Conservation (phyloP, 257 asterid species). For the Nicotiana noctiflora region DNA sequence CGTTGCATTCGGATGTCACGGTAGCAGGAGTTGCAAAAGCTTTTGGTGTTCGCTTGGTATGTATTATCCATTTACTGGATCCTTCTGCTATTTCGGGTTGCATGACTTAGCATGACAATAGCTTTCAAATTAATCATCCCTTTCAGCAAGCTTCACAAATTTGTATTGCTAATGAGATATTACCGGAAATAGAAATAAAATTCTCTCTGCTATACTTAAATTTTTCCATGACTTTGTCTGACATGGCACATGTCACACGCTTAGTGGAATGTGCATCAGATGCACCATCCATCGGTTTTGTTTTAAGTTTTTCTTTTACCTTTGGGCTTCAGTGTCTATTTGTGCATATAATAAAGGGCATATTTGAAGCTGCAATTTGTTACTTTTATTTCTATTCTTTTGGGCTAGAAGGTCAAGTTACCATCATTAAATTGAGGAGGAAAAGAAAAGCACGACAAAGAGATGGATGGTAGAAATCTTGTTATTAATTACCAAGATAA, state of each 20-base stretch:
- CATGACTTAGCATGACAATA: background rate
- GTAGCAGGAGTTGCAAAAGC: conserved; percentile 96
- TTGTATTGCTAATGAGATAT: background rate
- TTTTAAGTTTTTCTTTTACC: background rate
- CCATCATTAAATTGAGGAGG: background rate
- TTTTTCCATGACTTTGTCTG: background rate
- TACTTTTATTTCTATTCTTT: background rate
- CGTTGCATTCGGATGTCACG: conserved; percentile 80
- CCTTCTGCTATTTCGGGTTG: background rate
- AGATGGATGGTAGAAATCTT: background rate
- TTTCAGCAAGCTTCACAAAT: background rate
- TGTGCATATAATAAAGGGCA: background rate
- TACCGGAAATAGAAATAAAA: background rate
- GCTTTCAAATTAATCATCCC: background rate
- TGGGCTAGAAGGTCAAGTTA: background rate
- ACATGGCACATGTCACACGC: background rate
- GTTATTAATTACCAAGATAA: background rate
- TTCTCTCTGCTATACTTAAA: background rate
- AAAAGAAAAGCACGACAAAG: background rate
- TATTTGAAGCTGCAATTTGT: background rate
- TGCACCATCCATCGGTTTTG: background rate
- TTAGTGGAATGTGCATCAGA: background rate
- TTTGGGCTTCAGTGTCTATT: background rate
- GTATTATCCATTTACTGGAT: background rate
- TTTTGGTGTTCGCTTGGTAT: conserved; percentile 80